Conservation (phyloP, 495 filamentous ascomycete genomes). For the Aspergillus nanangensis region DNA sequence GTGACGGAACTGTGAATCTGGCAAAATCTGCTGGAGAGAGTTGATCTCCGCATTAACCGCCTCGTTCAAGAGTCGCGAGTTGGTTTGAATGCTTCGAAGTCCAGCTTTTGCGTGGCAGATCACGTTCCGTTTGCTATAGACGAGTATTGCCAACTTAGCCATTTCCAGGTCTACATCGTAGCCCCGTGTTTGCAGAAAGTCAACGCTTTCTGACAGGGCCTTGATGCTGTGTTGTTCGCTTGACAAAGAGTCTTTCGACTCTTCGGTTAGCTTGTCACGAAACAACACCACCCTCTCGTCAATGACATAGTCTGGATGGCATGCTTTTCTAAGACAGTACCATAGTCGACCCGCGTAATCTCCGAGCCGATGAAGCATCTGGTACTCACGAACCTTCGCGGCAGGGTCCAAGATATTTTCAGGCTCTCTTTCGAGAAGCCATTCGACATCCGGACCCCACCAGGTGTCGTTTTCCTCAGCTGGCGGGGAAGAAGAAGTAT, state of each 20-base stretch:
- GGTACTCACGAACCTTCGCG: neutral
- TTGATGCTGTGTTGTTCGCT: neutral
- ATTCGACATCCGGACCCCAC: neutral
- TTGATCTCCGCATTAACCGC: neutral
- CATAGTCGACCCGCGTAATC: slow-evolving; percentile 1
- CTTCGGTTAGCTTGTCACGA: slow-evolving; percentile 1
- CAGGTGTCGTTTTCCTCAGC: neutral
- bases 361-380: neutral
- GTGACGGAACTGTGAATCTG: neutral
- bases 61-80: neutral
- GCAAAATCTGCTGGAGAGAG: neutral
- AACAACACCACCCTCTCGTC: neutral
- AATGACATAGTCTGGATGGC: neutral
- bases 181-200: neutral
- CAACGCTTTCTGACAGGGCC: neutral
- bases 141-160: slow-evolving; percentile 1
- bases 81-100: neutral
- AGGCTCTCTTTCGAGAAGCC: neutral
- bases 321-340: neutral
- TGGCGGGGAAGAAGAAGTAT: neutral
- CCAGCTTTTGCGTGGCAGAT: neutral
- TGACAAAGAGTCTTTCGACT: neutral
- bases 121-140: slow-evolving; percentile 3
- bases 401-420: neutral
- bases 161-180: slow-evolving; percentile 2